A percentile compares a stretch with the other conserved stretches of the same genome.
These are phyloP conservation scores for Durotheca rogersii DNA, from an alignment of 495 filamentous ascomycete species.

Conservation along the genomic window DNA sequence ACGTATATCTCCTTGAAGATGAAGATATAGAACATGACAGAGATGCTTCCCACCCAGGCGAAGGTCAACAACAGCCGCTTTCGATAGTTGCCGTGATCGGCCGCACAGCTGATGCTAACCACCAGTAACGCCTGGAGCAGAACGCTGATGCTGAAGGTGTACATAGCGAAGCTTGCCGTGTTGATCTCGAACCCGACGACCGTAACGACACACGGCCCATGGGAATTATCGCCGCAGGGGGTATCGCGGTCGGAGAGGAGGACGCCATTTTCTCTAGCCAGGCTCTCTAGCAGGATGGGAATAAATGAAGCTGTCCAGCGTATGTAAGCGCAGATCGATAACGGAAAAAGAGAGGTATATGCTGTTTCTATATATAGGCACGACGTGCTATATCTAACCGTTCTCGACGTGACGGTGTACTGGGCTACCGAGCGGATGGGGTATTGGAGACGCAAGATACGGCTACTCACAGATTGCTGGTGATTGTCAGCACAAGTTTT, in stretches of 20 bases:
- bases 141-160: constrained; percentile 92
- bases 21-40: constrained; percentile 87
- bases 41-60: constrained; percentile 74
- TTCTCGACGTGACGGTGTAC: constrained; percentile 5
- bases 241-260: constrained; percentile 70
- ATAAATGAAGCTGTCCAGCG: constrained; percentile 76
- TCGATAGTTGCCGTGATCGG: constrained; percentile 91
- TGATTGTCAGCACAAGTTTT: constrained; percentile 17
- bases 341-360: constrained; percentile 12
- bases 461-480: constrained; percentile 36
- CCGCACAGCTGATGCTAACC: constrained; percentile 92
- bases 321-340: constrained; percentile 20
- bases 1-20: constrained; percentile 72
- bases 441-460: constrained; percentile 1
- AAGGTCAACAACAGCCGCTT: constrained; percentile 84
- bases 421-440: neutral
- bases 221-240: constrained; percentile 61
- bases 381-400: neutral
- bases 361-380: constrained; percentile 1
- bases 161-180: constrained; percentile 97
- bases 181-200: constrained; percentile 85
- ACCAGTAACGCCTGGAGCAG: constrained; percentile 85
- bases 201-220: constrained; percentile 79
- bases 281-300: constrained; percentile 91
- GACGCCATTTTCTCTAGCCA: constrained; percentile 86